These are phyloP conservation scores for Boletus patriciae DNA, from an alignment of 768 basidiomycete genomes.

Conservation along the genomic window DNA sequence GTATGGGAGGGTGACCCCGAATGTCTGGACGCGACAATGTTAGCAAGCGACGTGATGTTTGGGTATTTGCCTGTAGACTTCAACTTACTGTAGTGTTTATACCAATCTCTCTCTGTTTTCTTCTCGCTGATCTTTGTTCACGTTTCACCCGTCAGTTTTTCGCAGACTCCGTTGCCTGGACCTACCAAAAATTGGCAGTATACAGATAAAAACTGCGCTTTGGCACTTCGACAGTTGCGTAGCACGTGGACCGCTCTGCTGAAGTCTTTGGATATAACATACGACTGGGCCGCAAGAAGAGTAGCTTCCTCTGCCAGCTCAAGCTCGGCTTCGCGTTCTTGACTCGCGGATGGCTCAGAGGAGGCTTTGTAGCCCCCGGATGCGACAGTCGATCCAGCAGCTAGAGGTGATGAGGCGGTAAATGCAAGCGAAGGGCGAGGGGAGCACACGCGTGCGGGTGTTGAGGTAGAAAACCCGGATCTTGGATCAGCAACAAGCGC, in stretches of 20 bases:
- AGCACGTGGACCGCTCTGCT: constrained; percentile 68
- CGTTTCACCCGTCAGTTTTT: constrained; percentile 3
- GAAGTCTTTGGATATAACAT: constrained; percentile 77
- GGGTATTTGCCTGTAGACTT: not conserved
- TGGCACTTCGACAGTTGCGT: constrained; percentile 62
- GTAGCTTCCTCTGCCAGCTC: constrained; percentile 68
- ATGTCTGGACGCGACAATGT: constrained; percentile 46
- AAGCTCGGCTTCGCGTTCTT: constrained; percentile 43
- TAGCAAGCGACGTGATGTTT: not conserved
- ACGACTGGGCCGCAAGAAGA: constrained; percentile 69
- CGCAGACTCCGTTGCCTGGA: constrained; percentile 12
- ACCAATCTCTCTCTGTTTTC: constrained; percentile 80
- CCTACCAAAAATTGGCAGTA: constrained; percentile 88
- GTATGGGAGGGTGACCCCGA: constrained; percentile 65
- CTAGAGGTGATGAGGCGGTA: constrained; percentile 21
- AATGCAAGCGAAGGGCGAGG: constrained; percentile 42
- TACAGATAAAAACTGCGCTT: constrained; percentile 71
- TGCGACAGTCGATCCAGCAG: constrained; percentile 36
- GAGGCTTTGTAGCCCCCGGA: constrained; percentile 9
- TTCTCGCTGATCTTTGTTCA: constrained; percentile 73
- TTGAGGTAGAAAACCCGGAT: constrained; percentile 56
- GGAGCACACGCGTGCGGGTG: constrained; percentile 51
- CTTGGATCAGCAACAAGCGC: constrained; percentile 25
- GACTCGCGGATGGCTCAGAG: constrained; percentile 25
- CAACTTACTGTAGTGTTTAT: constrained; percentile 70